Base-by-base conservation (phyloP, 257 asterid species). In the Orobanche coerulescens region DNA sequence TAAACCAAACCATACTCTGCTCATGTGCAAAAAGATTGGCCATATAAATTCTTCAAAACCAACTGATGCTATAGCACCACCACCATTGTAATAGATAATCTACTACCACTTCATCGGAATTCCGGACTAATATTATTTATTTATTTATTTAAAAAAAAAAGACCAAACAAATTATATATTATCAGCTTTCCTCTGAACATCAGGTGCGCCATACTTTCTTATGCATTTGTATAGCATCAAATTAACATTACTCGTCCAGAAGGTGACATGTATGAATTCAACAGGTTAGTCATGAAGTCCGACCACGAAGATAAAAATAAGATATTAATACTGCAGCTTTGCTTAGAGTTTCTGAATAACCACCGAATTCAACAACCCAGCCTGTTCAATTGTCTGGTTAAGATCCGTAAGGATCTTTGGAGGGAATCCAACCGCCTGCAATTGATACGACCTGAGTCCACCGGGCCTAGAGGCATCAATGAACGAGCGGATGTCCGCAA, bases 381-480 rank as follows among this genome's bases (percentile, higher is more conserved):
- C 96, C 76, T 90, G 77, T 65, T 85, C 96, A 34, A 90, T 81
- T 30, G 97, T 87, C 84, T 90, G 96, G 58, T 76, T 58, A 23
- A 73, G 84, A 78, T 93, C 94, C 33, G 70, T 53, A 31, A 93
- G 94, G 43, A 77, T 72, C 74, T 85, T 81, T 36, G 97, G 96
- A 68, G 99, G 97, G 64, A 93, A 93, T 33, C 94, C 96, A 24
- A 92, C 95, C 0, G 90, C 71, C 73, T 84, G 96, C 60, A 93
- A 71, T 52, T 80, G 97, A 60, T 84, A 89, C 8, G 83, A 54
- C 63, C 82, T 62, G 15, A 78, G 15, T 3, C 80, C 90, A 1
- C 86, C 84, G 0, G 92, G 94, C 72, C 97, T 77, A 2, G 97
- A 89, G 37, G 95, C 87, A 64, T 90, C 84, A 18, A 93, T 83